phyloP scores from a whole-genome alignment of 2,329 filamentous ascomycete genomes.

The Phyllosticta ampelicida region DNA sequence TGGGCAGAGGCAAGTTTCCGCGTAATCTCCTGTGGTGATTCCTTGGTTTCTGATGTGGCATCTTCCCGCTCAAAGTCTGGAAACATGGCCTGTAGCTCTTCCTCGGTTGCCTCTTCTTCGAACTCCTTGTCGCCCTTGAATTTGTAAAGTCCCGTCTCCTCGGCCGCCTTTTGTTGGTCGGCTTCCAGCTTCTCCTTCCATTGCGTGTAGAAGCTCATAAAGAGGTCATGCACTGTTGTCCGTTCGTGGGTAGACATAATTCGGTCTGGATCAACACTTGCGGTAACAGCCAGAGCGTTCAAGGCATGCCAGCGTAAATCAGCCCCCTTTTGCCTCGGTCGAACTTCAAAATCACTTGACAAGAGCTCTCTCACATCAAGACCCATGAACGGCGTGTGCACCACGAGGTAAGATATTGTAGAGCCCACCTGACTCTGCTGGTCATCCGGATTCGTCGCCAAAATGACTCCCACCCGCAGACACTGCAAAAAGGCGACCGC shows the following conservation, averaged over 20 bases:
- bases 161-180: constrained; percentile 65
- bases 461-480: constrained; percentile 61
- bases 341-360: constrained; percentile 12
- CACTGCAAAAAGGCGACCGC: constrained; percentile 70
- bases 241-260: constrained; percentile 16
- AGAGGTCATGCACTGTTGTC: constrained; percentile 50
- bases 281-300: constrained; percentile 18
- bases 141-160: constrained; percentile 67
- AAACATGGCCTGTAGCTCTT: constrained; percentile 72
- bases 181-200: constrained; percentile 70
- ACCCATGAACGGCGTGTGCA: constrained; percentile 25
- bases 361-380: neutral
- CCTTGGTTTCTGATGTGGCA: constrained; percentile 19
- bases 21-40: constrained; percentile 22
- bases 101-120: constrained; percentile 60
- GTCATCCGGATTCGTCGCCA: constrained; percentile 34
- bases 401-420: constrained; percentile 17
- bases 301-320: constrained; percentile 29
- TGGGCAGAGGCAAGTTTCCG: constrained; percentile 25
- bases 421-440: constrained; percentile 12
- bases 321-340: constrained; percentile 15
- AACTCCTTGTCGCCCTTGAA: constrained; percentile 71
- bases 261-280: constrained; percentile 11
- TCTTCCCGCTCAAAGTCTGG: constrained; percentile 58
- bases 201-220: constrained; percentile 63